Conservation (phyloP, 192 early-diverging fungal species). For the Phycomyces blakesleeanus region DNA sequence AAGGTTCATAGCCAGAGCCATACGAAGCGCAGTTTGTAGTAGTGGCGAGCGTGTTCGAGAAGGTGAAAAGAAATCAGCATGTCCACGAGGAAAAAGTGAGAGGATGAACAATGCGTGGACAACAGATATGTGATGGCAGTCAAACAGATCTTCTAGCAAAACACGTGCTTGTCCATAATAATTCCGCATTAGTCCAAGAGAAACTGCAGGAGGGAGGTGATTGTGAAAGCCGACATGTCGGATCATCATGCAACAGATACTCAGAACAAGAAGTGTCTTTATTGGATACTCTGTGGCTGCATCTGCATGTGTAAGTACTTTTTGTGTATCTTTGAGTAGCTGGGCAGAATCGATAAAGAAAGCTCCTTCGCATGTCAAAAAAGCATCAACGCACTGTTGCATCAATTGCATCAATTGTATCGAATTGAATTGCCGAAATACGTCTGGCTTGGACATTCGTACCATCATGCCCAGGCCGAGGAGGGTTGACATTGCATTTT, state of each 20-base stretch:
- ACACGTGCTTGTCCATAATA: conserved; percentile 21
- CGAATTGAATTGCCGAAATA: conserved; percentile 21
- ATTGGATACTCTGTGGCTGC: conserved; percentile 13
- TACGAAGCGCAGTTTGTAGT: conserved; percentile 8
- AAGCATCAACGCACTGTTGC: conserved; percentile 26
- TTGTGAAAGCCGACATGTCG: conserved; percentile 24
- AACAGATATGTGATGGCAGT: conserved; percentile 19
- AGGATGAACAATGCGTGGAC: conserved; percentile 28
- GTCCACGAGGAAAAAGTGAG: conserved; percentile 20
- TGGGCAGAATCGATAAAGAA: conserved; percentile 16
- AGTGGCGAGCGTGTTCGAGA: conserved; percentile 5
- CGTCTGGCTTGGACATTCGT: neutral
- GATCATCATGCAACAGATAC: conserved; percentile 26
- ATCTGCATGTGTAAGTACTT: neutral
- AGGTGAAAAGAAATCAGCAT: conserved; percentile 10
- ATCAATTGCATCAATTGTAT: conserved; percentile 25
- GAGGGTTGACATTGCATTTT: neutral
- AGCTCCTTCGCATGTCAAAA: conserved; percentile 22
- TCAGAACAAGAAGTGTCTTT: conserved; percentile 18
- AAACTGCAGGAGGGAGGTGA: neutral
- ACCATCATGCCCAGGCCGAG: neutral
- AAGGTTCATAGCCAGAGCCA: conserved; percentile 17
- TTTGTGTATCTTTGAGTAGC: conserved; percentile 4
- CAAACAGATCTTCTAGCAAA: conserved; percentile 31
- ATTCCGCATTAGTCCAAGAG: conserved; percentile 7